These are phyloP conservation scores for Sclerotinia trifoliorum DNA, from an alignment of 2,329 filamentous ascomycete species.

Conservation along the genomic window DNA sequence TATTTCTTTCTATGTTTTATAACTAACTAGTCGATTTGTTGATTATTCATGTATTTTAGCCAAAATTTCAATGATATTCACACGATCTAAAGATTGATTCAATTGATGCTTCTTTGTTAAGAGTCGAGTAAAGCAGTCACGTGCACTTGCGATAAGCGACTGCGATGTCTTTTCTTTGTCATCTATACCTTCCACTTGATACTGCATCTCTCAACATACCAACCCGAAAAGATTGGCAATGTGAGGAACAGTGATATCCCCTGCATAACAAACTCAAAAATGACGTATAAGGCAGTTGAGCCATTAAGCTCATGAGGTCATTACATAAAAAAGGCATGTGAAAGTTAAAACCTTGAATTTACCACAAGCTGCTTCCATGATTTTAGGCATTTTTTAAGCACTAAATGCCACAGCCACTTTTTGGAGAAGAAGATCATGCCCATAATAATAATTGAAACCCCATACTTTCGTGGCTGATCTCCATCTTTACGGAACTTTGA, in stretches of 20 bases:
- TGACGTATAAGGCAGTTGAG: constrained; percentile 17
- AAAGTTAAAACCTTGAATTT: constrained; percentile 13
- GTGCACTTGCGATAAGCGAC: background rate
- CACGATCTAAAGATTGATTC: background rate
- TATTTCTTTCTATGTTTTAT: constrained; percentile 4
- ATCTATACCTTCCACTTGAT: background rate
- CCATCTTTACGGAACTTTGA: background rate
- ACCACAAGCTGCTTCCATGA: background rate
- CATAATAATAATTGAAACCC: background rate
- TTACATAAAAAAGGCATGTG: background rate
- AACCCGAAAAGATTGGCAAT: no score
- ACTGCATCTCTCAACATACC: background rate
- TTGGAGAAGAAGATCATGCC: constrained; percentile 11
- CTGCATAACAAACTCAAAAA: background rate
- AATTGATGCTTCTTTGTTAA: background rate
- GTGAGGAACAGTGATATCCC: background rate
- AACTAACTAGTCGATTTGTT: background rate
- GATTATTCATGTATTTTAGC: constrained; percentile 17
- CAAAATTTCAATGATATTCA: constrained; percentile 10
- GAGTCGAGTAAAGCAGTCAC: background rate
- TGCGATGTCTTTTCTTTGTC: background rate
- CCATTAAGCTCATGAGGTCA: constrained; percentile 12
- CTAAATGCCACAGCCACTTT: background rate
- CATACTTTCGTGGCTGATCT: background rate
- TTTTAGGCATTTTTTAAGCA: background rate